Base-by-base conservation (phyloP, 768 basidiomycete species). In the Flagelloscypha sp. region DNA sequence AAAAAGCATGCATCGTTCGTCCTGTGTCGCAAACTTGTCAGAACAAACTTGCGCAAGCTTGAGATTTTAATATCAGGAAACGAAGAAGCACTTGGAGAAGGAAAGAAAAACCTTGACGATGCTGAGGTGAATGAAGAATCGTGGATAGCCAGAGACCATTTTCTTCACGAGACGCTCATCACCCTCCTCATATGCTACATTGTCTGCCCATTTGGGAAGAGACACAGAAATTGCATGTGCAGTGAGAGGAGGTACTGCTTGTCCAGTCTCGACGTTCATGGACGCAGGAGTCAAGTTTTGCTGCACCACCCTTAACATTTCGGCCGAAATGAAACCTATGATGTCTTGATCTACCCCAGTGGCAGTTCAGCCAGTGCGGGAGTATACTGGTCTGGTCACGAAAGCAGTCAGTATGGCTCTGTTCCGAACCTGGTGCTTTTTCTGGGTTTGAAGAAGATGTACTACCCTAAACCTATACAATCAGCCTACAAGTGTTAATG, bases 141-240 rank as follows among this genome's bases (percentile, higher is more conserved):
- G 65, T 0, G 94, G 94, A 52, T 98, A 99, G 4, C 93, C 94
- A 3, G 79, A 73, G 27, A 84, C 74, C 92, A 94, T 88, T 5
- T 59, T 63, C 38, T 84, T 72, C 1, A 84, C 51, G 5, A 97
- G 78, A 24, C 90, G 68, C 46, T 81, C 74, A 7, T 84, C 79
- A 12, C 88, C 88, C 48, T 89, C 83, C 57, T 97, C 94, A 48
- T 97, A 97, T 9, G 68, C 92, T 13, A 97, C 76, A 48, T 83
- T 87, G 56, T 97, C 93, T 21, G 63, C 62, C 93, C 93, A 97
- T 20, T 76, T 92, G 0, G 93, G 93, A 1, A 97, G 69, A 6
- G 88, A 92, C n/a, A 94, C 89, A 2, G 89, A 93, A 44, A 94
- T 87, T 9, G 92, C 93, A 48, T 97, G 93, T 8, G 81, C 76